phyloP scores from a whole-genome alignment of 371 early-diverging fungal species.

The Mycotypha africana region DNA sequence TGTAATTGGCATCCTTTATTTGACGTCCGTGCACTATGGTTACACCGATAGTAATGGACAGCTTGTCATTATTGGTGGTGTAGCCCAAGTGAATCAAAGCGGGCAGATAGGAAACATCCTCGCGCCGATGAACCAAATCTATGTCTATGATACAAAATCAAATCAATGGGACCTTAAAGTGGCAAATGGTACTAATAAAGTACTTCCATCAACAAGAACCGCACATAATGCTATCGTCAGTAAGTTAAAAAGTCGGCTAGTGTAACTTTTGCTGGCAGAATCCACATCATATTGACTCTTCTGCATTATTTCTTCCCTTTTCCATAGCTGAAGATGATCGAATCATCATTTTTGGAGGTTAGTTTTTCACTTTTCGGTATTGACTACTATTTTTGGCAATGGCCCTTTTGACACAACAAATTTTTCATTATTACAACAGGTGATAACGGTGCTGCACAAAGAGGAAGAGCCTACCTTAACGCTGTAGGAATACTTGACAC shows the following conservation, averaged over 20 bases:
- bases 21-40: too few species aligned
- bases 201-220: conserved; percentile 19
- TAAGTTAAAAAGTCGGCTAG: too few species aligned
- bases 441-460: conserved; percentile 18
- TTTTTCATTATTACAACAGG: conserved; percentile 19
- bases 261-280: too few species aligned
- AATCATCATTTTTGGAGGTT: conserved; percentile 44
- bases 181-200: neutral
- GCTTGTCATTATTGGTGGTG: conserved; percentile 39
- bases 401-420: too few species aligned
- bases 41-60: conserved; percentile 26
- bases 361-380: conserved; percentile 2
- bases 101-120: neutral
- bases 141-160: conserved; percentile 21
- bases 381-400: too few species aligned
- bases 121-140: conserved; percentile 11
- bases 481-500: conserved; percentile 36
- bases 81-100: neutral
- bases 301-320: neutral
- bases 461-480: conserved; percentile 23
- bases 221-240: conserved; percentile 34
- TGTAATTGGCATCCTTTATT: too few species aligned
- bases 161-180: conserved; percentile 9
- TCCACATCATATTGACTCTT: neutral
- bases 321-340: conserved; percentile 24